Base-by-base conservation (phyloP, 805 yeast species). In the Kluyveromyces lactis region DNA sequence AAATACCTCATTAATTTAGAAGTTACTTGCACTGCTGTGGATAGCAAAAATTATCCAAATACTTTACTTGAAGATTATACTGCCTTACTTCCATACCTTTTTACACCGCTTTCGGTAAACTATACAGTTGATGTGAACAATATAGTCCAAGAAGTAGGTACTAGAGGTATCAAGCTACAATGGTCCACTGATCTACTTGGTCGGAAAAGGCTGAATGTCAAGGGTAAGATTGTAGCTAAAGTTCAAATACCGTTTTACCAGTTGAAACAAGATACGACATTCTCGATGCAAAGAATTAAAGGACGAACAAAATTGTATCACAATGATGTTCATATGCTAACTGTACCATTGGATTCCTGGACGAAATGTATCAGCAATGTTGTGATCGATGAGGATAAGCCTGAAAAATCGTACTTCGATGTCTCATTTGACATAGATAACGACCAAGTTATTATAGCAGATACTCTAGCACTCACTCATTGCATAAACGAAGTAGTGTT, bases 281-380 rank as follows among this genome's bases (percentile, higher is more conserved):
- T 71, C 1, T 42, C 49, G 2, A 68, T 72, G 1, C 46, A 55
- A 3, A 51, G 58, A 12, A 57, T 73, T 1, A 63, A 64, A 40
- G 79, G 79, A 5, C 38, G 50, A 4, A 63, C 72, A 10, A 56
- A 58, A 30, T 51, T 76, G 27, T 62, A 49, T 36, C 69, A 70
- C 43, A 48, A 64, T 4, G 65, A 52, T 2, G 45, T 42, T 12
- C 62, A 61, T 40, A 75, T 76, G 52, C 69, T 72, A 4, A 59
- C 64, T n/a, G 51, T 75, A 11, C 62, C 64, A 4, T 49, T 72
- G 48, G 51, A 52, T 8, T 65, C 64, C 5, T 76, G 81, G 81
- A 61, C 62, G 18, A 45, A 48, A n/a, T 63, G 73, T 4, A 55
- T 56, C 1, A 71, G 76, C 4, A 55, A 50, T 28, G 62, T 55